Base-by-base conservation (phyloP, 177 flowering plant genomes). In the Vitis hybrid region DNA sequence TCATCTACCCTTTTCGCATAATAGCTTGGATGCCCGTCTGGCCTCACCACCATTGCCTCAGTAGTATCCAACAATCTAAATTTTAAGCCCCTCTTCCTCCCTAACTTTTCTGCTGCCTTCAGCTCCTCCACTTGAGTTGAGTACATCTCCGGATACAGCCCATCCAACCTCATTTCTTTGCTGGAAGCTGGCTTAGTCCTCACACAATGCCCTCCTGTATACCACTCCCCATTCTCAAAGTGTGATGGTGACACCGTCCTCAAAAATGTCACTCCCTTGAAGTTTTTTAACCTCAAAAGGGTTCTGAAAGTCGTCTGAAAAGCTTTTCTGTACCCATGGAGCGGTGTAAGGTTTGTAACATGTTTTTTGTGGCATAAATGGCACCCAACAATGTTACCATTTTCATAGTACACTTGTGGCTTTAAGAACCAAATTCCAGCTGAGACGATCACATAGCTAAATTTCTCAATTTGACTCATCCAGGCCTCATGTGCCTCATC, bases 171-270 rank as follows among this genome's bases (percentile, higher is more conserved):
- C 26, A 71, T 70, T 52, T 80, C 80, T 10, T 62, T 61, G 40
- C 73, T 74, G 45, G 3, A 48, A 59, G 74, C 74, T 2, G 90
- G 90, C 65, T 40, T 70, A 21, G 18, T 76, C 63, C 83, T 70
- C 5, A 30, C 40, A 30, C 87, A 84, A 30, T 71, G 65, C 68
- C 82, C 85, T 54, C 85, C 85, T 9, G 67, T 17, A 34, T 84
- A 72, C 87, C 86, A 81, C 59, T 68, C 79, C 73, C 83, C 89
- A 7, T 80, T 79, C 67, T 81, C 84, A 56, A 62, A 79, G 23
- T 81, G 84, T 1, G 65, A 17, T 8, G 80, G 84, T 1, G 84
- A 75, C 13, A 70, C 61, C 13, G 85, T 70, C 69, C 82, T 69
- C 52, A 82, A 52, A n/a, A 84, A 72, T 15, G 65, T 59, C 61